Conservation (phyloP, 805 yeast species). For the Candida cerambycidarum region DNA sequence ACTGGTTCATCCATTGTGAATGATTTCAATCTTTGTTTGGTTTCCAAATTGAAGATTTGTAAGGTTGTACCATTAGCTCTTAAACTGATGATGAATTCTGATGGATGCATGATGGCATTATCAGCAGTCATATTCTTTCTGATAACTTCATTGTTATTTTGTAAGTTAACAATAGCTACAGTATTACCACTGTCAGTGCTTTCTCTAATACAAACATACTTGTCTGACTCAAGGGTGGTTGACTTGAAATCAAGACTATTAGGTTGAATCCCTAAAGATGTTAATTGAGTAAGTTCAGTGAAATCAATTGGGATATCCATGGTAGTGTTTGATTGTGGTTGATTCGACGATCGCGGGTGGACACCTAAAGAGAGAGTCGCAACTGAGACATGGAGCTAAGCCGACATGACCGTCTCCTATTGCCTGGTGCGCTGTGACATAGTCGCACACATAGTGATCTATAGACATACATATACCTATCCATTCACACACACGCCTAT, state of each 20-base stretch:
- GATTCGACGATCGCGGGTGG: constrained; percentile 6
- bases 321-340: constrained; percentile 6
- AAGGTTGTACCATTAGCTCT: constrained; percentile 96
- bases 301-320: constrained; percentile 91
- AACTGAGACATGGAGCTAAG: no score
- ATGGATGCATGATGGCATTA: constrained; percentile 94
- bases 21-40: constrained; percentile 87
- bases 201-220: constrained; percentile 81
- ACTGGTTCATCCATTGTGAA: constrained; percentile 85
- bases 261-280: constrained; percentile 81
- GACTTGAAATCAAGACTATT: constrained; percentile 87
- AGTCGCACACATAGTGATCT: no score
- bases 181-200: constrained; percentile 61
- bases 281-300: constrained; percentile 89
- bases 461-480: no score
- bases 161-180: constrained; percentile 90
- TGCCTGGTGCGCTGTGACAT: no score
- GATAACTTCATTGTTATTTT: constrained; percentile 73
- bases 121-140: constrained; percentile 97
- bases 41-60: constrained; percentile 86
- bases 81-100: constrained; percentile 82
- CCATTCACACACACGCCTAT: no score
- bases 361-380: no score
- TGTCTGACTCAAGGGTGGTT: constrained; percentile 92
- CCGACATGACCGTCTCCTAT: constrained; percentile 1